Evolutionary conservation across 768 basidiomycete species (phyloP).

Genomic region (Tulasnella calospora): DNA sequence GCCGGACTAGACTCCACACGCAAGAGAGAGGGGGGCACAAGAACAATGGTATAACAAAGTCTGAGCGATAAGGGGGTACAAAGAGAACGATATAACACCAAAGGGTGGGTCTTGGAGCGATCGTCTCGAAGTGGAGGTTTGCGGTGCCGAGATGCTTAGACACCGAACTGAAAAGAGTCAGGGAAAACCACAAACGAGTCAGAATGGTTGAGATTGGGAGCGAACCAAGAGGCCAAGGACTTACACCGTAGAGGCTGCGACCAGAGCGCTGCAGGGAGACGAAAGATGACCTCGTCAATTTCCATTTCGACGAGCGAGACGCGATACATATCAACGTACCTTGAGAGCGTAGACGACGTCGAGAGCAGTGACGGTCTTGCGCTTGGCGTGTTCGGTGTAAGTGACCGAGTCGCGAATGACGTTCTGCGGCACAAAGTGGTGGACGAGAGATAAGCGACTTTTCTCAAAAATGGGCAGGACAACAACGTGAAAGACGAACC

Average conservation of each 20-base stretch:
- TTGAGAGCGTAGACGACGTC: constrained; percentile 87
- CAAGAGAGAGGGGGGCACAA: neutral
- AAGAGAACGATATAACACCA: neutral
- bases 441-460: neutral
- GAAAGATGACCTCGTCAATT: neutral
- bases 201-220: neutral
- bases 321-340: constrained; percentile 21
- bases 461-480: neutral
- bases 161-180: constrained; percentile 10
- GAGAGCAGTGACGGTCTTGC: constrained; percentile 91
- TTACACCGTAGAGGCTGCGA: constrained; percentile 42
- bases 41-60: constrained; percentile 1
- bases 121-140: neutral
- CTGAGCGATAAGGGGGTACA: neutral
- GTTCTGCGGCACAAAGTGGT: constrained; percentile 32
- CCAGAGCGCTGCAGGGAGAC: constrained; percentile 37
- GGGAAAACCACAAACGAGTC: constrained; percentile 6
- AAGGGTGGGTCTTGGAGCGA: neutral
- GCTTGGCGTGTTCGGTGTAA: constrained; percentile 97
- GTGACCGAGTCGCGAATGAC: constrained; percentile 95
- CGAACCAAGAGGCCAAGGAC: neutral
- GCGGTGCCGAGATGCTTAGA: constrained; percentile 3
- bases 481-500: constrained; percentile 35
- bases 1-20: neutral
- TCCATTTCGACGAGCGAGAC: neutral